Evolutionary conservation across 2,329 filamentous ascomycete genomes (phyloP).

Genomic region (Escovopsis sp.): DNA sequence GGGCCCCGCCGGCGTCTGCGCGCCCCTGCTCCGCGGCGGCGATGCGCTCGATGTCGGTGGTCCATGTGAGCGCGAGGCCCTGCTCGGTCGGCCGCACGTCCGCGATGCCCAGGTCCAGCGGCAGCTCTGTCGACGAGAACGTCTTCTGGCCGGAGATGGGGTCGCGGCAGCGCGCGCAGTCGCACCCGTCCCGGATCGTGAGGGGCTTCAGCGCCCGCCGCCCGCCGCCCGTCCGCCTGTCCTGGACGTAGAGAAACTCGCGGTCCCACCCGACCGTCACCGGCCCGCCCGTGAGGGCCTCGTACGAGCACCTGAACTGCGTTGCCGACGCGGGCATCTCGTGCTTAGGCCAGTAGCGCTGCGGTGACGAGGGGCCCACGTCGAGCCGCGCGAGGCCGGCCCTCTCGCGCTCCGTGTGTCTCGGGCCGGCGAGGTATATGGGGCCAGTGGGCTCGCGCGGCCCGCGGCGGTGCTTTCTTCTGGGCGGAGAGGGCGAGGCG

Average conservation of each 20-base stretch:
- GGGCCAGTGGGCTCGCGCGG: too few relatives aligned
- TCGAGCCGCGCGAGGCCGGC: neutral
- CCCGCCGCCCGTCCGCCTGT: constrained; percentile 9
- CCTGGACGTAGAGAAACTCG: constrained; percentile 15
- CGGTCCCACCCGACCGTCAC: constrained; percentile 14
- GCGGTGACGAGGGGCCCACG: neutral
- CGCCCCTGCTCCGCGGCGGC: too few relatives aligned
- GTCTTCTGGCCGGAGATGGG: constrained; percentile 45
- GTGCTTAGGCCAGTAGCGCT: constrained; percentile 7
- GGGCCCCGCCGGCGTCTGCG: too few relatives aligned
- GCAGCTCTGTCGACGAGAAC: constrained; percentile 29
- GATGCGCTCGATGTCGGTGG: constrained; percentile 25
- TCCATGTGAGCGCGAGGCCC: constrained; percentile 46
- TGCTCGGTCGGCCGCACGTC: constrained; percentile 18
- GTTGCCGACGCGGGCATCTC: constrained; percentile 6
- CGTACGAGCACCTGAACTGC: constrained; percentile 4
- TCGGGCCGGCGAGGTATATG: neutral
- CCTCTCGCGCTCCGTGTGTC: neutral
- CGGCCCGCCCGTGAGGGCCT: neutral
- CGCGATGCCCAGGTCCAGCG: constrained; percentile 17
- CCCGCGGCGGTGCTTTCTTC: too few relatives aligned
- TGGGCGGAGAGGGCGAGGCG: too few relatives aligned
- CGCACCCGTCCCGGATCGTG: constrained; percentile 39
- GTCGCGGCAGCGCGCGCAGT: constrained; percentile 38
- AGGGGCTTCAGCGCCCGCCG: constrained; percentile 13